Conservation (phyloP, 2,329 filamentous ascomycete species). For the Fonsecaea nubica region DNA sequence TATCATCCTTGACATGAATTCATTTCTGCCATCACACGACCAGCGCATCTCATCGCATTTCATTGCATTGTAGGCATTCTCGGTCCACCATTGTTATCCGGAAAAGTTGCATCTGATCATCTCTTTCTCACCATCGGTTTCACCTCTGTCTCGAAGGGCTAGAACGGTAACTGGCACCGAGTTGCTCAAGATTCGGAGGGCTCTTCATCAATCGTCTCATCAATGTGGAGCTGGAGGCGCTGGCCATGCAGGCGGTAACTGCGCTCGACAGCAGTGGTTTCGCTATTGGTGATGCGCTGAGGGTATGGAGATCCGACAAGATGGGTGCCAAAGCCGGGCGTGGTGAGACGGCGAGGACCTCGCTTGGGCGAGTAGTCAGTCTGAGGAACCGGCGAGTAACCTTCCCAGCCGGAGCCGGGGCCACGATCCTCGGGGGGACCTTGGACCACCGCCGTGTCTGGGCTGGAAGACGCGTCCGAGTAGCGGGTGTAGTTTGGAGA, state of each 20-base stretch:
- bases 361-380: not conserved
- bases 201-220: not conserved
- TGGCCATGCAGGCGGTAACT: not conserved
- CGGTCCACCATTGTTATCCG: not conserved
- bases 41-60: not conserved
- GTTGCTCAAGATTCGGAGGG: not conserved
- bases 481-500: not conserved
- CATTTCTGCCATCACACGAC: not conserved
- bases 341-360: not conserved
- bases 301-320: not conserved
- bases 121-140: not conserved
- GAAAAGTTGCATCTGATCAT: not conserved
- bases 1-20: not conserved
- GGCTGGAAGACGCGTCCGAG: not conserved
- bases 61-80: not conserved
- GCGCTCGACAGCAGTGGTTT: not conserved
- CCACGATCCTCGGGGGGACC: not conserved
- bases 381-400: not conserved
- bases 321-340: not conserved
- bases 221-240: not conserved
- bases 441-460: not conserved
- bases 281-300: not conserved
- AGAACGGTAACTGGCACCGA: not conserved
- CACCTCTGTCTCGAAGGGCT: not conserved
- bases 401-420: slow-evolving; percentile 7